Percentiles rank a stretch among this genome's conserved stretches.
These are phyloP conservation scores for Lantana camara DNA, from an alignment of 257 asterid genomes.

Conservation along the genomic window DNA sequence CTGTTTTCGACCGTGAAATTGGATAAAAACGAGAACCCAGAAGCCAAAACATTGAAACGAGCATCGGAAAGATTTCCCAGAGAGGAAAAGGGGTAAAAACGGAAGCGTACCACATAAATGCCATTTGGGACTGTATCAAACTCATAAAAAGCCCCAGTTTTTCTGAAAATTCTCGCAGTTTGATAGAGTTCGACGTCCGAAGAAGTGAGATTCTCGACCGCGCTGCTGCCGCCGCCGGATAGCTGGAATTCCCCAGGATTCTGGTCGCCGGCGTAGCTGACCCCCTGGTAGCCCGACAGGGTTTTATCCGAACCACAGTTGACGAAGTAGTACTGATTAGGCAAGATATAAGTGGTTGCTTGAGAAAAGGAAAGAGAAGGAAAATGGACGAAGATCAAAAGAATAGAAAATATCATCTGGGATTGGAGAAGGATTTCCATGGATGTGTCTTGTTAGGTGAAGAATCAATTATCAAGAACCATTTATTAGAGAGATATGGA, in stretches of 20 bases:
- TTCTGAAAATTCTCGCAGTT: slow-evolving; percentile 42
- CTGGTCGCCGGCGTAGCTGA: slow-evolving; percentile 41
- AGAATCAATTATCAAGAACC: not conserved
- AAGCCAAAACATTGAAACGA: slow-evolving; percentile 35
- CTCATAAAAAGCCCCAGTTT: slow-evolving; percentile 30
- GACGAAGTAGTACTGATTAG: slow-evolving; percentile 48
- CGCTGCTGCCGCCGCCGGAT: not conserved
- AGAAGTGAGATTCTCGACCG: not conserved
- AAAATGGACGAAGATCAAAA: slow-evolving; percentile 15
- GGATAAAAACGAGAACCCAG: slow-evolving; percentile 32
- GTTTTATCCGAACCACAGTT: slow-evolving; percentile 53
- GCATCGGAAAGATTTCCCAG: slow-evolving; percentile 24
- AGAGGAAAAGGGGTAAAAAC: slow-evolving; percentile 36
- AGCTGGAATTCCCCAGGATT: not conserved
- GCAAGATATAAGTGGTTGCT: slow-evolving; percentile 24
- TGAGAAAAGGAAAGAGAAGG: slow-evolving; percentile 6
- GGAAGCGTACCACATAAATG: slow-evolving; percentile 46
- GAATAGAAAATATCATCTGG: slow-evolving; percentile 6
- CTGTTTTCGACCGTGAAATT: slow-evolving; percentile 23
- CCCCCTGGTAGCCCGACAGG: not conserved
- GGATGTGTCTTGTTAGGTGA: slow-evolving; percentile 6
- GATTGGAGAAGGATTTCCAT: slow-evolving; percentile 33
- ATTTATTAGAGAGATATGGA: too few relatives aligned
- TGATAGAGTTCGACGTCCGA: slow-evolving; percentile 20
- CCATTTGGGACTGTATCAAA: slow-evolving; percentile 28